Evolutionary conservation across 345 rosid species (phyloP), one percentile per base, ranked within the genome.

Genomic region (Lenwebbia sp.): DNA sequence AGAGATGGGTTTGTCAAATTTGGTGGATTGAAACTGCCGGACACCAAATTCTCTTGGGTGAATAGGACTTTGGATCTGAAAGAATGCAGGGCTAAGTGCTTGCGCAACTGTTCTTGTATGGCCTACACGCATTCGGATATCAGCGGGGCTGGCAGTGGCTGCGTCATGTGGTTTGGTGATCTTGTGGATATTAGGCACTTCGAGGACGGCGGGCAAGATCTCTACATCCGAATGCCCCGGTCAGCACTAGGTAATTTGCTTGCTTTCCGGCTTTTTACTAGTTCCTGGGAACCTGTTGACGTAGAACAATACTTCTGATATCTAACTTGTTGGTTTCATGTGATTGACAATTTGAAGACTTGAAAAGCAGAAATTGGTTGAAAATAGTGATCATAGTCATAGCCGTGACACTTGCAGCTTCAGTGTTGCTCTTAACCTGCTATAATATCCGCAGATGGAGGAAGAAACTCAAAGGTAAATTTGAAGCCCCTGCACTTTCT

Each of bases 111-210:
- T 83, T 89, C 92, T 78, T 92, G 93, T 76, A 57, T 44, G 54
- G 93, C 92, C 19, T 89, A 90, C 70, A 85, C 91, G 4, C 83
- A 86, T 41, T 52, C 84, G 0, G 87, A 88, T 84, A 88, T 90
- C 52, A 86, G n/a, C n/a, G 88, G 87, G 58, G 78, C 81, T 1
- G 92, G 91, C 50, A 89, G 90, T 51, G 91, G 93, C 62, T 91
- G 92, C 30, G 88, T 58, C 51, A 83, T 86, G 21, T 91, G 93
- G 93, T 89, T 86, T 33, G 89, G 85, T 26, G 91, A 89, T 76
- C 88, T 91, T 56, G 51, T 88, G 78, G 93, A 91, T 82, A 87
- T 89, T 4, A 87, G 87, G 65, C 10, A 85, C n/a, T 86, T 84
- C 28, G 49, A 51, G 13, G 85, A 28, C 54, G 82, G 85, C 13